phyloP scores from a whole-genome alignment of 306 rosid genomes.

The Hippophae rhamnoides region DNA sequence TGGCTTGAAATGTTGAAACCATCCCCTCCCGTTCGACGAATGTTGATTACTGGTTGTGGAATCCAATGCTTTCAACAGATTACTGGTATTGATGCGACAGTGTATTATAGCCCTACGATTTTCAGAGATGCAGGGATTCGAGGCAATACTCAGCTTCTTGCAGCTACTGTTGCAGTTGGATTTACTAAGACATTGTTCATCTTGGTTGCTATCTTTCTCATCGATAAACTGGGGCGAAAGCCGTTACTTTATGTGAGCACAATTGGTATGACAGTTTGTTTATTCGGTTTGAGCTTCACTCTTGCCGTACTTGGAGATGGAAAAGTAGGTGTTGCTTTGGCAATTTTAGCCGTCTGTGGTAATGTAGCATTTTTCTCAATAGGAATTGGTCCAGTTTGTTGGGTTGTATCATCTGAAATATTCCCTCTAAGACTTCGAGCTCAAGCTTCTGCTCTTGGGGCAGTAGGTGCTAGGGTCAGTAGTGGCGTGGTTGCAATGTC shows the following conservation, averaged over 20 bases:
- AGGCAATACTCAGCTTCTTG: conserved; percentile 42
- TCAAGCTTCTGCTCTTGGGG: conserved; percentile 65
- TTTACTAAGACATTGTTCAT: conserved; percentile 56
- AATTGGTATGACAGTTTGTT: conserved; percentile 54
- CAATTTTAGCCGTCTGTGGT: conserved; percentile 55
- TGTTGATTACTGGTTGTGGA: conserved; percentile 61
- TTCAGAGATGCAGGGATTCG: conserved; percentile 58
- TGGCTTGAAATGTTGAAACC: conserved; percentile 49
- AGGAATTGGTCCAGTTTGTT: conserved; percentile 69
- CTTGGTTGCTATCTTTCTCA: conserved; percentile 52
- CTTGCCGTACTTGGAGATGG: conserved; percentile 38
- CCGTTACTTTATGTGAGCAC: conserved; percentile 60
- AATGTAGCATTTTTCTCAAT: conserved; percentile 62
- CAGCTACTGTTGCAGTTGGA: conserved; percentile 64
- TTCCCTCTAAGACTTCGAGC: conserved; percentile 68
- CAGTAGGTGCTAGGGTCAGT: conserved; percentile 60
- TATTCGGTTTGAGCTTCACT: conserved; percentile 52
- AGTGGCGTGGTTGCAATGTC: conserved; percentile 57
- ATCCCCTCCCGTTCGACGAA: conserved; percentile 43
- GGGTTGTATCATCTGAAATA: conserved; percentile 62
- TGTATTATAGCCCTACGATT: conserved; percentile 59
- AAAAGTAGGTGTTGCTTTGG: conserved; percentile 36
- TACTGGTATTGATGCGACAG: conserved; percentile 59
- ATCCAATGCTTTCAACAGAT: conserved; percentile 62
- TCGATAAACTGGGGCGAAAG: conserved; percentile 60